These are phyloP conservation scores for Pachysolen tannophilus DNA, from an alignment of 805 yeast genomes.

Conservation along the genomic window DNA sequence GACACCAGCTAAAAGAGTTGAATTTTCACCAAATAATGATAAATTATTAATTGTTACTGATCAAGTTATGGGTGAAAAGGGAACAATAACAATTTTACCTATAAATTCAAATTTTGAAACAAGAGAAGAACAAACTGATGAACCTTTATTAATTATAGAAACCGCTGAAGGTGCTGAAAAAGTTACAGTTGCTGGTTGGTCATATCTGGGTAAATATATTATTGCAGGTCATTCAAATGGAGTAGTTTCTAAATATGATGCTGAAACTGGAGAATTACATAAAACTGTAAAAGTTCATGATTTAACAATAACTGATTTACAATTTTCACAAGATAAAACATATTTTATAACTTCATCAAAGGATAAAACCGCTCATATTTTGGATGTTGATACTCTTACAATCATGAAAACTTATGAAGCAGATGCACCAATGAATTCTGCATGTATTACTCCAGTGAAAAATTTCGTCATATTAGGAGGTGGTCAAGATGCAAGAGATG, in stretches of 20 bases:
- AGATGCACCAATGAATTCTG: constrained; percentile 93
- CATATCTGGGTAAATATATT: constrained; percentile 64
- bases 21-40: constrained; percentile 67
- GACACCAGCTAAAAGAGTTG: constrained; percentile 88
- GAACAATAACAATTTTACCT: constrained; percentile 64
- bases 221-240: constrained; percentile 90
- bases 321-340: constrained; percentile 77
- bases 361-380: constrained; percentile 75
- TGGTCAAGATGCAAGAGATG: constrained; percentile 98
- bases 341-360: constrained; percentile 91
- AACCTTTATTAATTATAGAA: constrained; percentile 52
- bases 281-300: constrained; percentile 62
- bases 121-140: constrained; percentile 34
- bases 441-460: constrained; percentile 88
- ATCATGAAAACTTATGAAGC: constrained; percentile 69
- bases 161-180: constrained; percentile 55
- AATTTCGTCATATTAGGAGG: constrained; percentile 94
- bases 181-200: constrained; percentile 82
- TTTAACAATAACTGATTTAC: constrained; percentile 76
- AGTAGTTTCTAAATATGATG: constrained; percentile 69
- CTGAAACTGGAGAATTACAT: constrained; percentile 63
- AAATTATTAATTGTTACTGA: constrained; percentile 74
- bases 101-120: constrained; percentile 45
- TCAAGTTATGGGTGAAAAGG: constrained; percentile 84
- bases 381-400: constrained; percentile 71